Conservation (phyloP, 352 stramenopile species). For the Phytophthora pinifolia region DNA sequence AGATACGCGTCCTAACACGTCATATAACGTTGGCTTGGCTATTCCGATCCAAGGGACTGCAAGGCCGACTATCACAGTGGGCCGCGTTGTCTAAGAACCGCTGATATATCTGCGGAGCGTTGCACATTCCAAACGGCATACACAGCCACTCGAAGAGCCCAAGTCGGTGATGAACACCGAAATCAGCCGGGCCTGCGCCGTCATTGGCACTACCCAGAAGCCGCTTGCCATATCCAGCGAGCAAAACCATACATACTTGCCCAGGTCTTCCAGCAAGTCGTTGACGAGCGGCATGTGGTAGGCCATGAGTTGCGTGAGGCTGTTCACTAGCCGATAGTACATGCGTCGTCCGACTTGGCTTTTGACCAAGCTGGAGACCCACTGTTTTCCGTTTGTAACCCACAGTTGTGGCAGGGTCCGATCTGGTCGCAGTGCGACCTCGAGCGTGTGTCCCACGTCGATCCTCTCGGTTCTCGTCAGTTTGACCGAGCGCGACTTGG, state of each 20-base stretch:
- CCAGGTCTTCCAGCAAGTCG: not conserved
- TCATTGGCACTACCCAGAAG: not conserved
- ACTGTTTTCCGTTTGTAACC: no score
- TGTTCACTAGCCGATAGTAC: no score
- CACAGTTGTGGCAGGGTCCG: no score
- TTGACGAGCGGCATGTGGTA: conserved; percentile 1
- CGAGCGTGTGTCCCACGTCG: no score
- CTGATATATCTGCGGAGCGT: not conserved
- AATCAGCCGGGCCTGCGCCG: not conserved
- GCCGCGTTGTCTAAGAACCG: not conserved
- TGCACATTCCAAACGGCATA: not conserved
- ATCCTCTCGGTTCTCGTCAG: no score
- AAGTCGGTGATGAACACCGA: not conserved
- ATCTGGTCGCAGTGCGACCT: no score
- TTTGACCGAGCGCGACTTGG: no score
- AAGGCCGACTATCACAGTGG: no score
- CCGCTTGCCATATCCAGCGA: not conserved
- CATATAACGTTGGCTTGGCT: conserved; percentile 2
- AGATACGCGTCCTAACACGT: conserved; percentile 3
- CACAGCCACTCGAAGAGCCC: not conserved
- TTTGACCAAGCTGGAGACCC: no score
- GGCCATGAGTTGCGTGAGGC: no score
- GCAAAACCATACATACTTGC: not conserved
- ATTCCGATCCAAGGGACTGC: no score
- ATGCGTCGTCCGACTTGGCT: no score